phyloP scores from a whole-genome alignment of 2,329 filamentous ascomycete genomes.

The Talaromyces sp. region DNA sequence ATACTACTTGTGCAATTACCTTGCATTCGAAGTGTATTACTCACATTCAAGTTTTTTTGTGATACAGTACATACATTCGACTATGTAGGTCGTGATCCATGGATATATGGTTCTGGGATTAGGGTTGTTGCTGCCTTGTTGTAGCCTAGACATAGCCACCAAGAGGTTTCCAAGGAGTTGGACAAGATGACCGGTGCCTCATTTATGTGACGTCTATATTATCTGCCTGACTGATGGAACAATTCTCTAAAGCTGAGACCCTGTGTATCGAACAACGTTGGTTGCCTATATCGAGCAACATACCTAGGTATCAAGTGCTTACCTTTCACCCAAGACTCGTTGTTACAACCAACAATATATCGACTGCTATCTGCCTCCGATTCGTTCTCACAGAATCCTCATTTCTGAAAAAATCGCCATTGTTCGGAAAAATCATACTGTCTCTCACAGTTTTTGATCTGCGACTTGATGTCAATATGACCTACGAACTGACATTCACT shows the following conservation, averaged over 20 bases:
- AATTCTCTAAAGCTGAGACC: background rate
- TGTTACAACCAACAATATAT: background rate
- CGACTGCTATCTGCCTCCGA: background rate
- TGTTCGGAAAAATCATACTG: background rate
- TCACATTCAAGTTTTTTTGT: too few species aligned
- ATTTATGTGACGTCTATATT: background rate
- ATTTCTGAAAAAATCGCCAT: background rate
- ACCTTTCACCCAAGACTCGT: background rate
- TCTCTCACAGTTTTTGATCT: background rate
- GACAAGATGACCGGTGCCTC: background rate
- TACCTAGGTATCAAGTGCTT: background rate
- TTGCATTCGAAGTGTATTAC: too few species aligned
- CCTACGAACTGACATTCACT: background rate
- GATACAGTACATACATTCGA: too few species aligned
- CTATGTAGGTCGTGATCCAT: background rate
- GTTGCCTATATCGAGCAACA: background rate
- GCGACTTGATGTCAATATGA: background rate
- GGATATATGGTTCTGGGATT: background rate
- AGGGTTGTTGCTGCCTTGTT: constrained; percentile 5
- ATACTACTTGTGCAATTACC: too few species aligned
- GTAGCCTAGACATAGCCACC: constrained; percentile 1
- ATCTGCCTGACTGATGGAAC: background rate
- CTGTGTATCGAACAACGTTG: background rate
- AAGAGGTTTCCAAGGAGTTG: background rate
- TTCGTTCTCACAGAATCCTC: background rate